These are phyloP conservation scores for Populus hybrid DNA, from an alignment of 441 rosid genomes.

Conservation along the genomic window DNA sequence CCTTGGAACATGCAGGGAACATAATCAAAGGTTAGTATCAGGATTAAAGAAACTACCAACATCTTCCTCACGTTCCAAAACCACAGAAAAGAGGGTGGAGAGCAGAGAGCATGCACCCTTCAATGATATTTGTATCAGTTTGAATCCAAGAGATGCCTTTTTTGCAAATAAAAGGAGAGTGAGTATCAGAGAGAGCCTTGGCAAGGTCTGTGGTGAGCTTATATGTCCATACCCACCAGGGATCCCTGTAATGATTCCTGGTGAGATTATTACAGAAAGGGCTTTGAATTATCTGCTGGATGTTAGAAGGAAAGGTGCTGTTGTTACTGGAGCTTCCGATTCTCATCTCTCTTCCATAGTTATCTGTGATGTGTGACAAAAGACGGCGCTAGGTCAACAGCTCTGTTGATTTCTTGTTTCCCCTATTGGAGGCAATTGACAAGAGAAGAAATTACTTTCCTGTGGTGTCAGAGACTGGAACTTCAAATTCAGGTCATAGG, in stretches of 20 bases:
- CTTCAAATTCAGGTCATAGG: not conserved
- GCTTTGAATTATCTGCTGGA: conserved; percentile 44
- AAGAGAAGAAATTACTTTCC: not conserved
- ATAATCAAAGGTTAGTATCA: conserved; percentile 36
- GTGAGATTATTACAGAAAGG: conserved; percentile 42
- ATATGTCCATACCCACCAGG: conserved; percentile 66
- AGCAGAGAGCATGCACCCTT: conserved; percentile 31
- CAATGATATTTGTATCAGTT: conserved; percentile 24
- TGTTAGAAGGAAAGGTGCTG: conserved; percentile 36
- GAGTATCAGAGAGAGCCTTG: conserved; percentile 37
- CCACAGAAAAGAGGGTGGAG: conserved; percentile 5
- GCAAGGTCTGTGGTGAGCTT: conserved; percentile 49
- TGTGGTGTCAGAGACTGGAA: not conserved
- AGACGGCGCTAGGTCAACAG: not conserved
- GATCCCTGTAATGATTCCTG: conserved; percentile 51
- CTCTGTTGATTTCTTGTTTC: not conserved
- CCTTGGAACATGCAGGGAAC: conserved; percentile 47
- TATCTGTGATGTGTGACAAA: conserved; percentile 31
- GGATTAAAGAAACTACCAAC: conserved; percentile 38
- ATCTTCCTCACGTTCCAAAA: conserved; percentile 9
- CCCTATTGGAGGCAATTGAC: not conserved
- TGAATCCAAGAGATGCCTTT: conserved; percentile 61
- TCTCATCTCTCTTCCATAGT: conserved; percentile 42
- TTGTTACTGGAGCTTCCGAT: conserved; percentile 53
- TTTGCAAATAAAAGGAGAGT: conserved; percentile 42